A percentile compares a stretch with the other conserved stretches of the same genome.
Evolutionary conservation across 225 moss, liverwort and hornwort genomes (phyloP).

Genomic region (Physcomitrellopsis africana): DNA sequence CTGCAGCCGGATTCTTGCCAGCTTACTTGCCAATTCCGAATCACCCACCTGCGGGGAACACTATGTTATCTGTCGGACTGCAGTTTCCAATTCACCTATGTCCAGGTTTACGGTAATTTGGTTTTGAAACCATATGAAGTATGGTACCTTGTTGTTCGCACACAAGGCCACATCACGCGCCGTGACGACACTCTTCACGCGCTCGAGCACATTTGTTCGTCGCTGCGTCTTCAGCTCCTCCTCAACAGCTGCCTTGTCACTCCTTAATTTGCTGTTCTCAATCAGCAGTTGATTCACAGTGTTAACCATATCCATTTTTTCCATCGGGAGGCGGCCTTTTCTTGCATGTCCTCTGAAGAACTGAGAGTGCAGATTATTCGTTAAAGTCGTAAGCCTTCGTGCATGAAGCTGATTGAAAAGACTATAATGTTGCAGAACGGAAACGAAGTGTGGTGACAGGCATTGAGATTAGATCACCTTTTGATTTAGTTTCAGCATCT

Average conservation of each 20-base stretch:
- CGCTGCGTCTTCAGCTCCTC: conserved; percentile 84
- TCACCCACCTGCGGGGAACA: conserved; percentile 73
- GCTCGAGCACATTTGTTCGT: conserved; percentile 70
- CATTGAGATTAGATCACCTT: conserved; percentile 57
- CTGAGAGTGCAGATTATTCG: conserved; percentile 34
- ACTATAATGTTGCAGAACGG: background rate
- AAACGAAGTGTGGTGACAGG: background rate
- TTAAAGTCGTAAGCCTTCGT: conserved; percentile 4
- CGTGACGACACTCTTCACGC: conserved; percentile 71
- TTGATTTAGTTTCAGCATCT: conserved; percentile 88
- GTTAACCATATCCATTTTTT: conserved; percentile 95
- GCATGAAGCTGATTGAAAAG: background rate
- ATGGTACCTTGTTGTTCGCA: conserved; percentile 79
- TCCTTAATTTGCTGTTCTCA: conserved; percentile 80
- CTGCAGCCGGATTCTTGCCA: conserved; percentile 82
- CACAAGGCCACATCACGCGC: conserved; percentile 82
- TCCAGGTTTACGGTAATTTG: background rate
- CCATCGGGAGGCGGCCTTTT: conserved; percentile 78
- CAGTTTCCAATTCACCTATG: background rate
- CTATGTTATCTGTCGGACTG: background rate
- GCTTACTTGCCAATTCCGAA: conserved; percentile 82
- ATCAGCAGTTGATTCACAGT: conserved; percentile 86
- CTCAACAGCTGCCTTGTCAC: conserved; percentile 84
- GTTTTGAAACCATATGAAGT: background rate
- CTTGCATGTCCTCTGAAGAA: conserved; percentile 82